Evolutionary conservation across 106 monocot species (phyloP).

Genomic region (Platanthera guangdongensis): DNA sequence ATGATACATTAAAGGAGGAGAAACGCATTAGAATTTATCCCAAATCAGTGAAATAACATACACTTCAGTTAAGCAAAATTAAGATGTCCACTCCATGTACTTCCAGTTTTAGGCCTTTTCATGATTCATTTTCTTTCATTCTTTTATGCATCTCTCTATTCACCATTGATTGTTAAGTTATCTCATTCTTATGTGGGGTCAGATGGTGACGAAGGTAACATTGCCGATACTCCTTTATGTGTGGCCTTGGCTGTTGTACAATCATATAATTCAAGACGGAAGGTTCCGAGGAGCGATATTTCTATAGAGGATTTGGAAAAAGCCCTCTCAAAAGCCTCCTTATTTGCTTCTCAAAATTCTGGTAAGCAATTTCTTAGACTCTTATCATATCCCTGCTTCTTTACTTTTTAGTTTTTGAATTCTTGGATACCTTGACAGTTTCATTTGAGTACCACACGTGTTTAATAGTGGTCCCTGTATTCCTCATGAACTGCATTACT

Average conservation of each 20-base stretch:
- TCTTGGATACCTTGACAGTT: not conserved
- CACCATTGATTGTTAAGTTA: constrained; percentile 6
- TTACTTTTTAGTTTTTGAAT: not conserved
- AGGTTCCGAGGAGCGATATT: constrained; percentile 74
- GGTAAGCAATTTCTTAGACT: constrained; percentile 31
- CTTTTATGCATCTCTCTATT: not conserved
- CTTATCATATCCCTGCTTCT: not conserved
- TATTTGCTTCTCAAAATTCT: constrained; percentile 71
- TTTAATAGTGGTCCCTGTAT: not conserved
- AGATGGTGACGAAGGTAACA: constrained; percentile 14
- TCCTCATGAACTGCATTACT: not conserved
- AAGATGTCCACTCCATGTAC: not conserved
- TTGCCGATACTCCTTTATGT: constrained; percentile 24
- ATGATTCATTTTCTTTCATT: not conserved
- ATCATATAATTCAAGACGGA: constrained; percentile 85
- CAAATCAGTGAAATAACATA: not conserved
- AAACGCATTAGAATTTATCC: not conserved
- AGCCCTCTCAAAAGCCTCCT: constrained; percentile 75
- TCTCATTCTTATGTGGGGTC: constrained; percentile 14
- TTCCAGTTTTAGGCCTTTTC: not conserved
- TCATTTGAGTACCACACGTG: not conserved
- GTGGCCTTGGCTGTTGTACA: constrained; percentile 92
- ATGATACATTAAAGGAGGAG: not conserved
- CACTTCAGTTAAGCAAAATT: not conserved
- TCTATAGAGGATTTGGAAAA: constrained; percentile 60